Evolutionary conservation across 208 protist genomes (phyloP), one percentile per base, ranked within the genome.

Genomic region (Leishmania mexicana): DNA sequence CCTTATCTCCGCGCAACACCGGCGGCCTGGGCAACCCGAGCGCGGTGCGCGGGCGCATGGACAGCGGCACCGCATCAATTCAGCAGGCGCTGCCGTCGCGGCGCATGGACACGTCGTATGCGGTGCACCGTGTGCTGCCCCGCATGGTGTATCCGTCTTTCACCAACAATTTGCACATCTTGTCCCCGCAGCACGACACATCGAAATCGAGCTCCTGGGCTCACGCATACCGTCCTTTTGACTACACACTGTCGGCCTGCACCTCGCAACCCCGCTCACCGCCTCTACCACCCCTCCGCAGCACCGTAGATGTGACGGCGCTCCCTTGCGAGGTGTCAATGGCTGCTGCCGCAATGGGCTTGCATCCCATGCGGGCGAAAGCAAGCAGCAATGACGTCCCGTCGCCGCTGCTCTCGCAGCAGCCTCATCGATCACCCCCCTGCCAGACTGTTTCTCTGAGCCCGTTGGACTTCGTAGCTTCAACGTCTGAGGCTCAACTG

Each of bases 41-140:
- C 19, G 21, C 21, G 40, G 24, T 17, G 4, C 1, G 31, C 21
- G 62, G 42, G n/a, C 62, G 11, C 62, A 19, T 31, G 31, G 13
- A 68, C 3, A 68, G 31, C 13, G 15, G 31, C 31, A 8, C 31
- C 28, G 21, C 31, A 3, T 17, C 62, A 38, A 1, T 31, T 24
- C 31, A 21, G 4, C 31, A 35, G n/a, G 4, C 31, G 15, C 4
- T 68, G 31, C 13, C 17, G 70, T 21, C 10, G 42, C 45, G 17
- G 70, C 51, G 21, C 4, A 19, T 24, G 31, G n/a, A 40, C 31
- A 62, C 73, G 7, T 42, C 78, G 24, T 85, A 85, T 73, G 65
- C 79, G n/a, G 64, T 85, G n/a, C 82, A 85, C 74, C 73, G 58
- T 8, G 83, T 89, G 45, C 19, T 85, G 35, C 64, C 42, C 21